phyloP scores from a whole-genome alignment of 1,139 yeast species.

The Ogataea hybrid region DNA sequence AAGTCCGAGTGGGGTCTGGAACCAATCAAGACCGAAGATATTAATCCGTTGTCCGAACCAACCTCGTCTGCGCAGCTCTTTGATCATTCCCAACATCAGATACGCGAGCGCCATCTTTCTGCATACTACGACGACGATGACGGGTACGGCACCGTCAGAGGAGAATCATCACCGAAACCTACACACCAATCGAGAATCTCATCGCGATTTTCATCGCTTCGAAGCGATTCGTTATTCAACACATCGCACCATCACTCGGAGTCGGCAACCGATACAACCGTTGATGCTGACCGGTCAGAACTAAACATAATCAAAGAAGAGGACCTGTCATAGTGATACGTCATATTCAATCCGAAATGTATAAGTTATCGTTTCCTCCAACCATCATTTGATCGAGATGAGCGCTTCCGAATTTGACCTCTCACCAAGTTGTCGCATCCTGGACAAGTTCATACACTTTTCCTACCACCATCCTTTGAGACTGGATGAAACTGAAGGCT shows the following conservation, averaged over 20 bases:
- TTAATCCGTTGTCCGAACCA: not conserved
- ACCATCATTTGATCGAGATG: not conserved
- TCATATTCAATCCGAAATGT: constrained; percentile 1
- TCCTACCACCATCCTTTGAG: not conserved
- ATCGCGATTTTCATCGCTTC: constrained; percentile 12
- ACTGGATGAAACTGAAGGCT: not conserved
- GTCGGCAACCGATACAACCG: constrained; percentile 4
- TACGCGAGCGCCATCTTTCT: constrained; percentile 13
- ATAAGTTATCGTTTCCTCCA: not conserved
- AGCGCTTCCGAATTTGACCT: not conserved
- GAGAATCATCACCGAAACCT: constrained; percentile 11
- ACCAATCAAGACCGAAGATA: not conserved
- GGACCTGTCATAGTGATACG: constrained; percentile 3
- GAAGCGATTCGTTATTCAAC: constrained; percentile 18
- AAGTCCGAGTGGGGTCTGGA: not conserved
- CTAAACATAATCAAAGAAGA: constrained; percentile 15
- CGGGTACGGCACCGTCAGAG: constrained; percentile 19
- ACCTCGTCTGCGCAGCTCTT: constrained; percentile 9
- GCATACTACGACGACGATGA: constrained; percentile 24
- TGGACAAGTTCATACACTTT: constrained; percentile 2
- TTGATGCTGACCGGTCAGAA: constrained; percentile 5
- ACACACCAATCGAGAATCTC: constrained; percentile 10
- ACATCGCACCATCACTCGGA: constrained; percentile 1
- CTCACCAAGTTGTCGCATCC: constrained; percentile 1
- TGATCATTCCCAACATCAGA: constrained; percentile 2